phyloP scores from a whole-genome alignment of 2,329 filamentous ascomycete species.

The Calonectria pteridis region DNA sequence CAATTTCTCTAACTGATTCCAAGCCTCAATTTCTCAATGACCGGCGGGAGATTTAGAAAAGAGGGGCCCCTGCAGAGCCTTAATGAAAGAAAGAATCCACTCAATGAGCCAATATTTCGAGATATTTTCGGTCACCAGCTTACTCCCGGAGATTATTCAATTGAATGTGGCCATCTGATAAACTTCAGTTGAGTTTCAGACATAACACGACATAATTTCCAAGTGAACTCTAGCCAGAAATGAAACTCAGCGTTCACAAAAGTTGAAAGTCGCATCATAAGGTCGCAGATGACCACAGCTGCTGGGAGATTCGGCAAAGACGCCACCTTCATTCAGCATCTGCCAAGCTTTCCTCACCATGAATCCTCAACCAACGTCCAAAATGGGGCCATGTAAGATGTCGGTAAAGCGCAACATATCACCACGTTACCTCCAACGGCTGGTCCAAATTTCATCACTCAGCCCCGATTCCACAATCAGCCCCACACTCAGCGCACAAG shows the following conservation, averaged over 20 bases:
- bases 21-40: too few relatives aligned
- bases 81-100: too few relatives aligned
- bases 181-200: not conserved
- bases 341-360: not conserved
- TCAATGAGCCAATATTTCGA: too few relatives aligned
- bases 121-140: not conserved
- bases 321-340: not conserved
- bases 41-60: too few relatives aligned
- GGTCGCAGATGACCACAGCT: not conserved
- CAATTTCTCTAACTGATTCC: not conserved
- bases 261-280: not conserved
- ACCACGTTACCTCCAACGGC: not conserved
- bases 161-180: not conserved
- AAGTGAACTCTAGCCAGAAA: not conserved
- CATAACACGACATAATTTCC: not conserved
- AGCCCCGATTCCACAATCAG: not conserved
- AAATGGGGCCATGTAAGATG: not conserved
- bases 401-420: not conserved
- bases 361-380: not conserved
- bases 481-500: not conserved
- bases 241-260: too few relatives aligned
- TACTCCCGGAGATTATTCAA: not conserved
- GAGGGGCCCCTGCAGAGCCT: too few relatives aligned
- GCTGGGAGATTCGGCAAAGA: not conserved
- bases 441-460: not conserved